Conservation (phyloP, 768 basidiomycete species). For the Mycena polygramma region DNA sequence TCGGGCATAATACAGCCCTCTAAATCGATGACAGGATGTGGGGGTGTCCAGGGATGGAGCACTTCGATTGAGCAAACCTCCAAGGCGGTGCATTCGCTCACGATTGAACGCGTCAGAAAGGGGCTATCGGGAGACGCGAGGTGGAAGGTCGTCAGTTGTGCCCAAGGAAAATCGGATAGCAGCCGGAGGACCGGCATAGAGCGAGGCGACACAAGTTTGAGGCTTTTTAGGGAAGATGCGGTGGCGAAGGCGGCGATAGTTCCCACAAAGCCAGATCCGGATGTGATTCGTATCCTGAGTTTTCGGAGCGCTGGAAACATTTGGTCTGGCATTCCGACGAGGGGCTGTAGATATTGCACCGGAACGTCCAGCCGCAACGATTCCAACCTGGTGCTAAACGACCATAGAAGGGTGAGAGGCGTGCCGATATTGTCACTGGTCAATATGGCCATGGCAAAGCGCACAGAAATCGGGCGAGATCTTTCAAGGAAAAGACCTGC, state of each 20-base stretch:
- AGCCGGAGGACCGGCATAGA: not conserved
- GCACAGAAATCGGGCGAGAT: not conserved
- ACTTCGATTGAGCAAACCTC: not conserved
- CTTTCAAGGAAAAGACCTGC: not conserved
- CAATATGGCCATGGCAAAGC: not conserved
- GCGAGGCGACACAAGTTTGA: not conserved
- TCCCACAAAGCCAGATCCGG: not conserved
- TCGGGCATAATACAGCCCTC: not conserved
- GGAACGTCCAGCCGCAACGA: not conserved
- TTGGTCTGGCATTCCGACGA: not conserved
- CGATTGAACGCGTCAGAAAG: not conserved
- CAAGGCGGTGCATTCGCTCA: not conserved
- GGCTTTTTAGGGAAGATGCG: not conserved
- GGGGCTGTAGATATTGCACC: not conserved
- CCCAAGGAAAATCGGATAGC: not conserved
- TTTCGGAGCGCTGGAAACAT: not conserved
- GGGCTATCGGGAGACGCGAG: not conserved
- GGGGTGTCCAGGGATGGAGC: not conserved
- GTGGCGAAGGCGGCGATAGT: not conserved
- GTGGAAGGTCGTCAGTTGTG: not conserved
- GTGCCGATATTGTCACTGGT: not conserved
- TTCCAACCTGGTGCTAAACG: not conserved
- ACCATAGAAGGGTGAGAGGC: not conserved
- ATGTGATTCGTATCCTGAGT: not conserved
- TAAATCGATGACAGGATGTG: not conserved